Evolutionary conservation across 495 filamentous ascomycete genomes (phyloP), one percentile per base, ranked within the genome.

Genomic region (Penicillium arizonense): DNA sequence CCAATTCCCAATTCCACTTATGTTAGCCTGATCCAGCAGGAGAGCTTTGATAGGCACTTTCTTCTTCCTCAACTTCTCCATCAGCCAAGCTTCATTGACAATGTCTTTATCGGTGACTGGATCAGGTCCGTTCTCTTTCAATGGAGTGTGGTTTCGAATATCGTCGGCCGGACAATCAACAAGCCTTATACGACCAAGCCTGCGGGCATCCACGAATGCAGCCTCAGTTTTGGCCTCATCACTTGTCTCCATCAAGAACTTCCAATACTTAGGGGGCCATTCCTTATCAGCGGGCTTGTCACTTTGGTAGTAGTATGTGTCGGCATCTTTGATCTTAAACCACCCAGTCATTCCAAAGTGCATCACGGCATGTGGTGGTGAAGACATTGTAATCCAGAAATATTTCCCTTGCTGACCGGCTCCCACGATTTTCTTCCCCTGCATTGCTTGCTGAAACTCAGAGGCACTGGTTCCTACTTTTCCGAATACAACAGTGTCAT

Each of bases 1-100:
- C 94, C 93, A 97, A 59, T 97, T 97, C 2, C 94, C 94, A 43
- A 98, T 89, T 5, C 94, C 94, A 59, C 89, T 91, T 45, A 97
- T 86, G 59, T 87, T 88, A n/a, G 81, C 77, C 65, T 98, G 94
- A 61, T 97, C 89, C 11, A 97, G 77, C 18, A 98, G 69, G 44
- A 96, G 74, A 0, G 90, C 86, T 63, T 97, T 97, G 41, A 97
- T 76, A 0, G 93, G 90, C 1, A 96, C 86, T 48, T 82, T 87
- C 49, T 91, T 91, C 34, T 76, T 83, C 37, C 63, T 72, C 66
- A 96, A 66, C 68, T 89, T 91, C 50, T 80, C 64, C 18, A 62
- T 64, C 24, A 98, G 65, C 80, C 86, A 97, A 3, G 80, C 78
- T 50, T 84, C 78, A 0, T 85, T 90, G 39, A 97, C 79, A 8